Evolutionary conservation across 1,284 basidiomycete species (phyloP), one percentile per base, ranked within the genome.

Genomic region (Heterobasidion annosum): DNA sequence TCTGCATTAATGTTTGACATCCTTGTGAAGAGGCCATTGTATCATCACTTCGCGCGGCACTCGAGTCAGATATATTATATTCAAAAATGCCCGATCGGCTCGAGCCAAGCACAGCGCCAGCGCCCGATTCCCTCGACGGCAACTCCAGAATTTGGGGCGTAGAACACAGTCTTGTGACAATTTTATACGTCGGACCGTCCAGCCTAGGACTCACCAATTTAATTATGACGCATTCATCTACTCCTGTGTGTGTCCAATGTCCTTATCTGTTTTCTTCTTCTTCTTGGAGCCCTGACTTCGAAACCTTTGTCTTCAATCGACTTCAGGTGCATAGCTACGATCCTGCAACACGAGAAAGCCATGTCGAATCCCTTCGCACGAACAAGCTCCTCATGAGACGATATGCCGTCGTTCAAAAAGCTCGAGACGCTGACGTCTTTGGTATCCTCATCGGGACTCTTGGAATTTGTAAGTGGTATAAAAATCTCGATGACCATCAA

Each of bases 371-470:
- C 0, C 67, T 70, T 1, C 71, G 75, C 12, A 86, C 87, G 1
- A 97, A 97, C 60, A 84, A 79, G 50, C 73, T 98, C 6, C 81
- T 99, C n/a, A 96, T 94, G 85, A 83, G 91, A 1, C 83, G 97
- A 13, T 96, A 98, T 60, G 88, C 85, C 2, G 76, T 83, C 0
- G 82, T 99, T 9, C 94, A 97, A 66, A 87, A 87, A 64, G 94
- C 96, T 1, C 79, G 93, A 47, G 90, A 95, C 59, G 88, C 94
- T 0, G 93, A 97, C 62, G 92, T 98, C 0, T 92, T 98, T 59
- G 97, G 93, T 0, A 92, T 99, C 40, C 81, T 99, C 1, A 88
- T 99, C 2, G 95, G 96, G 32, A 98, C 96, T 1, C 79, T 99
- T 6, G 95, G 95, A 47, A 87, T 98, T 19, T 81, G 88, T 89